phyloP scores from a whole-genome alignment of 2,329 filamentous ascomycete species.

The Talaromyces islandicus region DNA sequence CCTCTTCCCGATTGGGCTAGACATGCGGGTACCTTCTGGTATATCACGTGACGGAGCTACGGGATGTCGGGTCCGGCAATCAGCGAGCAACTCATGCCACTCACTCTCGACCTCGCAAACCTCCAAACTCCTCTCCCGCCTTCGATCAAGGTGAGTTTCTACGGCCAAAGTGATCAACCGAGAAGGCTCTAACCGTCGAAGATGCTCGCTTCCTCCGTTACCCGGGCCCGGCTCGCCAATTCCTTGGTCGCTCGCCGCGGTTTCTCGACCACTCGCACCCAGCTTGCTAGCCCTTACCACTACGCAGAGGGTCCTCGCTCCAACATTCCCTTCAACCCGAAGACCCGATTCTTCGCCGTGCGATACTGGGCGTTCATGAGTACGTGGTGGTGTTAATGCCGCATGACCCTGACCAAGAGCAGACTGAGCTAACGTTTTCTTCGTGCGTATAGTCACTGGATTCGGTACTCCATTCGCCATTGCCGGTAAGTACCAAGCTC shows the following conservation, averaged over 20 bases:
- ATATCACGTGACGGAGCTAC: conserved; percentile 10
- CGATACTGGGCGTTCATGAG: conserved; percentile 79
- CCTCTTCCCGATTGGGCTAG: conserved; percentile 21
- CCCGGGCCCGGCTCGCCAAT: conserved; percentile 60
- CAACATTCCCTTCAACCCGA: conserved; percentile 96
- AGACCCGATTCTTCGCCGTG: conserved; percentile 75
- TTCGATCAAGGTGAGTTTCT: conserved; percentile 25
- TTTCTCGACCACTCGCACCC: conserved; percentile 86
- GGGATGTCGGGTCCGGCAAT: conserved; percentile 5
- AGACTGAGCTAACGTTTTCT: conserved; percentile 21
- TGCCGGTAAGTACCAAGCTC: conserved; percentile 49
- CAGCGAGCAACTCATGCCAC: conserved; percentile 5
- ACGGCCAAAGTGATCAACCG: conserved; percentile 15
- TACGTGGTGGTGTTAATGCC: conserved; percentile 35
- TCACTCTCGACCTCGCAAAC: conserved; percentile 1
- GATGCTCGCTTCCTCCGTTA: conserved; percentile 70
- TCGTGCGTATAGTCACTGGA: conserved; percentile 44
- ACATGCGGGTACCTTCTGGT: conserved; percentile 15
- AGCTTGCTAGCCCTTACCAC: conserved; percentile 88
- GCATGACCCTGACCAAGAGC: neutral
- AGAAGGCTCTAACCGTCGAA: conserved; percentile 45
- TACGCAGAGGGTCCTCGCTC: conserved; percentile 92
- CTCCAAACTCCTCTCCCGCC: conserved; percentile 4
- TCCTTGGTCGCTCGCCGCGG: conserved; percentile 75
- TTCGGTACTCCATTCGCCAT: conserved; percentile 57